Base-by-base conservation (phyloP, 75 land plant species). In the Chamaecyparis obtusa region DNA sequence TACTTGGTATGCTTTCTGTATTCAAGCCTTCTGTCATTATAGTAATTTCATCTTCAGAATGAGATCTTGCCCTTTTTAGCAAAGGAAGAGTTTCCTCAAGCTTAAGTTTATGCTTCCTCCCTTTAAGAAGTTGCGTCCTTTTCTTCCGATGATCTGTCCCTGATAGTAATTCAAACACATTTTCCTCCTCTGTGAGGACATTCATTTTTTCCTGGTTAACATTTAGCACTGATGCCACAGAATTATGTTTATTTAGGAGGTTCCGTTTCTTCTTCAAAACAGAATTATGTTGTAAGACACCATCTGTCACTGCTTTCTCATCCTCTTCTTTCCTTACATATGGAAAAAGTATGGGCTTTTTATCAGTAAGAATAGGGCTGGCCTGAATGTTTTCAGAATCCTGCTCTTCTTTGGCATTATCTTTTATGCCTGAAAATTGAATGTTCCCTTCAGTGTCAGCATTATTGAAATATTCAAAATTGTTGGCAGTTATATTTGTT, bases 1-100 rank as follows among this genome's bases (percentile, higher is more conserved):
- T 84, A 67, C 2, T 69, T 27, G 88, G 87, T 67, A 46, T 82
- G 19, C 48, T 84, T 67, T 54, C 87, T 6, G 9, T 10, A 21
- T 13, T 41, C 39, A 87, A 84, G 48, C 54, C 37, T 83, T 86
- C 88, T 67, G 72, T 19, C 57, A 78, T 48, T 84, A 64, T 85
- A 83, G 55, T 86, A 56, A 19, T 30, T 82, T 69, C 85, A 11
- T n/a, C 88, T 39, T 82, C 43, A 77, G 87, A 90, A 41, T 83
- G 21, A 83, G 32, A 4, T 83, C 92, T 92, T 32, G 88, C 87
- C 87, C 67, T 92, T 90, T 95, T 94, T 14, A 86, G 85, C 79
- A 89, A 81, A 49, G 49, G 88, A 36, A 77, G 87, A 51, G 85
- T 49, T 78, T 90, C 95, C 83, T 85, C 85, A 16, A 46, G 17